Evolutionary conservation across 768 basidiomycete species (phyloP), one percentile per base, ranked within the genome.

Genomic region (Panus rudis): DNA sequence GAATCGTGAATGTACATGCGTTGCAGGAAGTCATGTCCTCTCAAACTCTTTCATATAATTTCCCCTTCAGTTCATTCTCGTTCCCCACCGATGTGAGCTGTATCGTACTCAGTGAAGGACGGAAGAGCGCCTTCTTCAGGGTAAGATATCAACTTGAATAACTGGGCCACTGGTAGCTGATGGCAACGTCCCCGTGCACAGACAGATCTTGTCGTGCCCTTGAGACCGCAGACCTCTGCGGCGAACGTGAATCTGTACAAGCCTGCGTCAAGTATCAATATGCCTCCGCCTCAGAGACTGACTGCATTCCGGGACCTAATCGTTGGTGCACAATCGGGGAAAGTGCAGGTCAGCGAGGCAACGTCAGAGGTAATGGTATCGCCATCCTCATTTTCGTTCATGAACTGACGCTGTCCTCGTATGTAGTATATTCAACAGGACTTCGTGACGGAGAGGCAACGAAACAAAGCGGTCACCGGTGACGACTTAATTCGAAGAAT

Each of bases 41-140:
- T 6, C 88, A 92, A 52, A 80, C 75, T 0, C 62, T 90, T 22
- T 72, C 79, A 19, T 92, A 91, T 55, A 59, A 71, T 25, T 92
- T 89, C 55, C 89, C 88, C 1, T 91, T 76, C 60, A 84, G 79
- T 56, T 69, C 58, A 45, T 90, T 83, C 58, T 60, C 70, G 6
- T 90, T 92, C 53, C 69, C 78, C 16, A 88, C 85, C 1, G 85
- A 89, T 51, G 61, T 85, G n/a, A 69, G 62, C n/a, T 76, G 81
- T 46, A 49, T 91, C 16, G 61, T 84, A 0, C 61, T 83, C 8
- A 70, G 72, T 30, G 72, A 81, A 45, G 84, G 87, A 23, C 68
- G 67, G 46, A 79, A 77, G 60, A 87, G 84, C 51, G 67, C 81
- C 2, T 81, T 92, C 54, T 83, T 88, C 59, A 70, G 78, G 71